Evolutionary conservation across 345 rosid genomes (phyloP).

Genomic region (Hevea brasiliensis): DNA sequence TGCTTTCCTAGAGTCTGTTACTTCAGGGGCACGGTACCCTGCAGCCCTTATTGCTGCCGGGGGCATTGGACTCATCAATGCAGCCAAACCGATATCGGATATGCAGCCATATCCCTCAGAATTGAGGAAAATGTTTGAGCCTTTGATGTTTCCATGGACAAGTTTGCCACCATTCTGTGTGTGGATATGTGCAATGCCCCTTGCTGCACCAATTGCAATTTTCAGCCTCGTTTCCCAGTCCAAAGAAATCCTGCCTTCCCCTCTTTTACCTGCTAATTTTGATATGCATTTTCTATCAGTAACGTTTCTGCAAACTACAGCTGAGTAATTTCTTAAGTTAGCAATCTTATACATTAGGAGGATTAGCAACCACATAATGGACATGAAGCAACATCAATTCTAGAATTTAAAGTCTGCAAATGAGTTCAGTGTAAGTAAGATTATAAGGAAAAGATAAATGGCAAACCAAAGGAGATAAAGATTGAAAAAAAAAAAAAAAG

Average conservation of each 20-base stretch:
- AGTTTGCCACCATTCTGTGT: constrained; percentile 28
- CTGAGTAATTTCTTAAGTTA: no score
- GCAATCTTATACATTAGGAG: no score
- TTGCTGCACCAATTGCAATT: constrained; percentile 32
- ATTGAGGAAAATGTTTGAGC: constrained; percentile 33
- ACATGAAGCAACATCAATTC: no score
- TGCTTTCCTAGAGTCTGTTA: constrained; percentile 31
- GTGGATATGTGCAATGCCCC: constrained; percentile 32
- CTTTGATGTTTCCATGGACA: constrained; percentile 37
- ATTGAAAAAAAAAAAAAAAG: no score
- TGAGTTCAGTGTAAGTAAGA: no score
- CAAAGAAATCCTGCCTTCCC: constrained; percentile 25
- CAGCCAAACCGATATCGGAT: constrained; percentile 29
- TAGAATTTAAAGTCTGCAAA: not conserved
- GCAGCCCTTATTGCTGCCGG: constrained; percentile 22
- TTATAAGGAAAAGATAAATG: not conserved
- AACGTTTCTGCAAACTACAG: not conserved
- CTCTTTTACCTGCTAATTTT: constrained; percentile 26
- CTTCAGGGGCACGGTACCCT: constrained; percentile 35
- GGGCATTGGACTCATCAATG: constrained; percentile 28
- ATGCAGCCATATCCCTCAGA: constrained; percentile 29
- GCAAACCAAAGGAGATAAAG: not conserved
- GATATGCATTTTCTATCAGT: not conserved
- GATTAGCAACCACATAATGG: not conserved
- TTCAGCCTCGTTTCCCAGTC: constrained; percentile 37